Evolutionary conservation across 2,329 filamentous ascomycete genomes (phyloP).

Genomic region (Fusarium zealandicum): DNA sequence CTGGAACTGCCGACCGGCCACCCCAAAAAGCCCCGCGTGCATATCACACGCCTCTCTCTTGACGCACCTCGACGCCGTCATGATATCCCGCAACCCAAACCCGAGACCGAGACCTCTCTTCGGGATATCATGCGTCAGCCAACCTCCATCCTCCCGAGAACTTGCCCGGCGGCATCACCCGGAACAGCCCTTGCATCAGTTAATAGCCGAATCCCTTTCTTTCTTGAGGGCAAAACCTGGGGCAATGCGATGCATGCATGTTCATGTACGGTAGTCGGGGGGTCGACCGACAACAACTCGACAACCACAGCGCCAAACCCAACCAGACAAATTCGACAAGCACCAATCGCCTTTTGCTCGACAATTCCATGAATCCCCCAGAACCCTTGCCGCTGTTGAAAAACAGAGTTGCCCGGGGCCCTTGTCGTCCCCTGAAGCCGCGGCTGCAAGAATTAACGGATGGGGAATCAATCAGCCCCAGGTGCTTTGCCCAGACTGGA

Average conservation of each 20-base stretch:
- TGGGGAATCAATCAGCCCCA: conserved; percentile 21
- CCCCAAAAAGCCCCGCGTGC: too few relatives aligned
- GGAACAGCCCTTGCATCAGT: too few relatives aligned
- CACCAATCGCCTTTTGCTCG: too few relatives aligned
- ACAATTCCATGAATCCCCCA: background rate
- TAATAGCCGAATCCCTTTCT: too few relatives aligned
- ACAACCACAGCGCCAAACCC: background rate
- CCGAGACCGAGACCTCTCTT: conserved; percentile 56
- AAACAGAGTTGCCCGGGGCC: conserved; percentile 31
- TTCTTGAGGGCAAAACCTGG: too few relatives aligned
- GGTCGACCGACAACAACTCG: conserved; percentile 1
- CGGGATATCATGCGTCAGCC: conserved; percentile 64
- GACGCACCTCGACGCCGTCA: too few relatives aligned
- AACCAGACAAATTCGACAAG: background rate
- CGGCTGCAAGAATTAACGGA: conserved; percentile 33
- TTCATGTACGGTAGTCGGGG: too few relatives aligned
- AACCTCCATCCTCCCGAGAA: background rate
- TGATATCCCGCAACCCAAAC: too few relatives aligned
- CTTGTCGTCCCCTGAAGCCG: conserved; percentile 17
- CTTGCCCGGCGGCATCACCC: too few relatives aligned
- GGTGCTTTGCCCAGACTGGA: conserved; percentile 21
- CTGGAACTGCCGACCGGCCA: too few relatives aligned
- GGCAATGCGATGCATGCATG: too few relatives aligned
- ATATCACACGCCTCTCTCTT: too few relatives aligned
- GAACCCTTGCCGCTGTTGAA: conserved; percentile 14